phyloP scores from a whole-genome alignment of 75 land plant species.

The Azolla pinnata region DNA sequence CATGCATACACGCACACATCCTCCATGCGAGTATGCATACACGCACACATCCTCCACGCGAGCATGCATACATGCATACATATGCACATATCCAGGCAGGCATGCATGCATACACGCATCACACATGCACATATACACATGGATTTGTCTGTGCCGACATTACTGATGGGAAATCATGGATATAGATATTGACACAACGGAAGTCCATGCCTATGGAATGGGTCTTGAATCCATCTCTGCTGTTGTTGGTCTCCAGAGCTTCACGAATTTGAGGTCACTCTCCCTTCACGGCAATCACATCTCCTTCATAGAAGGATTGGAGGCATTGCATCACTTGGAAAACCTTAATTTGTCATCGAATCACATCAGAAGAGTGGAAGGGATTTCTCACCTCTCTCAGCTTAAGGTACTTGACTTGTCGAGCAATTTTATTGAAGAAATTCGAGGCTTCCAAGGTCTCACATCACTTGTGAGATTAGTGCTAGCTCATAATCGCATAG shows the following conservation, averaged over 20 bases:
- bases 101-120: no score
- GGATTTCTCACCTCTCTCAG: slow-evolving; percentile 16
- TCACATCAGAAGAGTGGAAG: slow-evolving; percentile 19
- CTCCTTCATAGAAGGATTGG: slow-evolving; percentile 19
- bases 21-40: no score
- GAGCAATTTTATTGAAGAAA: slow-evolving; percentile 18
- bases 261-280: slow-evolving; percentile 20
- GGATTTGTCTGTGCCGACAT: no score
- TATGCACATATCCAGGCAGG: no score
- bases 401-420: slow-evolving; percentile 27
- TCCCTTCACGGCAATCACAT: slow-evolving; percentile 30
- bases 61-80: no score
- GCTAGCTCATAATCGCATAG: slow-evolving; percentile 25
- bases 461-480: slow-evolving; percentile 18
- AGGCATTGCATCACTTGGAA: slow-evolving; percentile 13
- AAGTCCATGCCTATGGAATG: slow-evolving; percentile 23
- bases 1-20: no score
- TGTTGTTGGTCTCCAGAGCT: slow-evolving; percentile 15
- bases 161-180: no score
- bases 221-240: slow-evolving; percentile 14
- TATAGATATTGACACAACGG: slow-evolving; percentile 26
- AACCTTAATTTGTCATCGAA: slow-evolving; percentile 31
- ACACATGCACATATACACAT: no score
- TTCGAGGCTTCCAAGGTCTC: slow-evolving; percentile 19
- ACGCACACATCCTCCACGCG: no score